These are phyloP conservation scores for Chaetoscypha palmicola DNA, from an alignment of 2,329 filamentous ascomycete species.

Conservation along the genomic window DNA sequence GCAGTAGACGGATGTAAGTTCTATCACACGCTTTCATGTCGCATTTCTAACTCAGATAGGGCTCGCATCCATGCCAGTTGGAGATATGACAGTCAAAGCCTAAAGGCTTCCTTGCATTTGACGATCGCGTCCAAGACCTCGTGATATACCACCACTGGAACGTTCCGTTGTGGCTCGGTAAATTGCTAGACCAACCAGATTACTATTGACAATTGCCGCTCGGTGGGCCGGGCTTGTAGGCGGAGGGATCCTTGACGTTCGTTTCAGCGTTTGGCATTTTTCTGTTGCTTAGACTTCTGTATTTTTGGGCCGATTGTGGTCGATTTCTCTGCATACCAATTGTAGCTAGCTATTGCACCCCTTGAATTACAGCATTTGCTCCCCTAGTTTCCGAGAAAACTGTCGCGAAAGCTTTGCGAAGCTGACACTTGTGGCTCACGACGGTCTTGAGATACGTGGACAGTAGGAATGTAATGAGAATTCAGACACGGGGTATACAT, in stretches of 20 bases:
- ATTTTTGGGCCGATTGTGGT: neutral
- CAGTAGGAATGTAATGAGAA: no score
- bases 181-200: no score
- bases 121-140: no score
- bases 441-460: no score
- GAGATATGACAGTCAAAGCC: constrained; percentile 5
- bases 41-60: constrained; percentile 3
- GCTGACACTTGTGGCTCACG: no score
- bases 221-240: neutral
- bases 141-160: no score
- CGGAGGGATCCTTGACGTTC: constrained; percentile 1
- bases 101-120: neutral
- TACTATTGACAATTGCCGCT: constrained; percentile 2
- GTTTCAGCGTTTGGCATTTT: neutral
- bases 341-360: constrained; percentile 2
- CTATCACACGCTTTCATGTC: neutral
- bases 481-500: no score
- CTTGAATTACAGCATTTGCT: constrained; percentile 1
- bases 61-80: constrained; percentile 11
- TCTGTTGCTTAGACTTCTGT: constrained; percentile 2
- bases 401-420: no score
- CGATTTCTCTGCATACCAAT: neutral
- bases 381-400: neutral
- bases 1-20: constrained; percentile 43
- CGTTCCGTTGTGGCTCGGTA: no score